A percentile compares a stretch with the other conserved stretches of the same genome.
phyloP scores from a whole-genome alignment of 202 grass and related monocot species.

The Setaria italica region DNA sequence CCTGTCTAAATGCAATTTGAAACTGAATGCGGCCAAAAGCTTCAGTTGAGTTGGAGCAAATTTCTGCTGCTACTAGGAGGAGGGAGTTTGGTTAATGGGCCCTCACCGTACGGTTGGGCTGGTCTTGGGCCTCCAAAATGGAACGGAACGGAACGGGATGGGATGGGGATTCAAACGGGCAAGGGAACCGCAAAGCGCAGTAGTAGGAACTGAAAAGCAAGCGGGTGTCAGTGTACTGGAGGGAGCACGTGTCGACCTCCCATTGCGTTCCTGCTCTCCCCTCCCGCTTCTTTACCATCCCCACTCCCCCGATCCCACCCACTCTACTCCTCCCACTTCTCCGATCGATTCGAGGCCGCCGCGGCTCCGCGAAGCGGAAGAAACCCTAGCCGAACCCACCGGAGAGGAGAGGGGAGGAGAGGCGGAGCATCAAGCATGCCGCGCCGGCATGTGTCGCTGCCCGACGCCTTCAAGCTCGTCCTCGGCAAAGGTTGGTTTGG shows the following conservation, averaged over 20 bases:
- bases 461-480: neutral
- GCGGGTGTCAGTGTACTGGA: neutral
- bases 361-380: neutral
- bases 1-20: neutral
- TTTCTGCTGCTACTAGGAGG: neutral
- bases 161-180: neutral
- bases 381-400: neutral
- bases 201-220: neutral
- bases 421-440: slow-evolving; percentile 17
- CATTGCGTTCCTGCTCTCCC: neutral
- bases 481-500: slow-evolving; percentile 36
- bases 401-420: neutral
- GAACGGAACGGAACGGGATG: neutral
- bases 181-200: too few relatives aligned
- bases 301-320: neutral
- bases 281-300: neutral
- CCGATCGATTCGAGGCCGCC: slow-evolving; percentile 7
- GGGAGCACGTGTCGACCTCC: neutral
- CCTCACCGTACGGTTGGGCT: neutral
- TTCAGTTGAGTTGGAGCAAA: neutral
- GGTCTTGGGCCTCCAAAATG: neutral
- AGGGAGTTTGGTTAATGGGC: neutral
- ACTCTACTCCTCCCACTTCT: neutral
- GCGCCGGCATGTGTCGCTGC: neutral
- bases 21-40: neutral